Evolutionary conservation across 2,329 filamentous ascomycete genomes (phyloP), one percentile per base, ranked within the genome.

Genomic region (Sporothrix phasma): DNA sequence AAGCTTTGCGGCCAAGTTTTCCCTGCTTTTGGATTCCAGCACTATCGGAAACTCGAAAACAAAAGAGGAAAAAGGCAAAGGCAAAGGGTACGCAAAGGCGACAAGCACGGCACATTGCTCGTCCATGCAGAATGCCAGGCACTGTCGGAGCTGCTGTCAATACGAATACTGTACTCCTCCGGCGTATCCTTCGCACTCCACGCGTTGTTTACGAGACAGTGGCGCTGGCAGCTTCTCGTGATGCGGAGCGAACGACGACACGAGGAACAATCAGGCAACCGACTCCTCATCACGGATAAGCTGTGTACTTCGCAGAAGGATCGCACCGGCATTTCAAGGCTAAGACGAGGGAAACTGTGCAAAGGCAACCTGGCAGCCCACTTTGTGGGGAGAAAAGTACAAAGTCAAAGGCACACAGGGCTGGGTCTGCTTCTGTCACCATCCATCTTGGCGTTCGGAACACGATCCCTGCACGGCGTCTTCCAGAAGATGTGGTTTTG

Each of bases 1-100:
- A 47, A 7, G 58, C 47, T 49, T 43, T 43, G 43, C 43, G 26
- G 58, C 43, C 58, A 49, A 49, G 43, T 47, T 47, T 49, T 61
- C 58, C 58, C n/a, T 61, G 58, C 43, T 61, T 61, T 61, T 61
- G n/a, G 15, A 17, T 41, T 46, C 24, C 24, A 43, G 17, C 13
- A 3, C n/a, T 19, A 53, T 19, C 11, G 37, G 45, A 24, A 24
- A 46, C 2, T 11, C 19, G 19, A 47, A 47, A 15, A 19, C 15
- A 4, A 47, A 11, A 47, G 5, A 22, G 45, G 19, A 8, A 49
- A 47, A 49, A 19, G n/a, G 13, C 31, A 37, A 37, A 54, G 29
- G 51, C 10, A 54, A 54, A 37, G 39, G 31, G 29, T 22, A 34
- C 19, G n/a, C n/a, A 53, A 34, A 34, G 47, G 26, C 49, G 31